Evolutionary conservation across 225 moss, liverwort and hornwort genomes (phyloP).

Genomic region (Antitrichia curtipendula): DNA sequence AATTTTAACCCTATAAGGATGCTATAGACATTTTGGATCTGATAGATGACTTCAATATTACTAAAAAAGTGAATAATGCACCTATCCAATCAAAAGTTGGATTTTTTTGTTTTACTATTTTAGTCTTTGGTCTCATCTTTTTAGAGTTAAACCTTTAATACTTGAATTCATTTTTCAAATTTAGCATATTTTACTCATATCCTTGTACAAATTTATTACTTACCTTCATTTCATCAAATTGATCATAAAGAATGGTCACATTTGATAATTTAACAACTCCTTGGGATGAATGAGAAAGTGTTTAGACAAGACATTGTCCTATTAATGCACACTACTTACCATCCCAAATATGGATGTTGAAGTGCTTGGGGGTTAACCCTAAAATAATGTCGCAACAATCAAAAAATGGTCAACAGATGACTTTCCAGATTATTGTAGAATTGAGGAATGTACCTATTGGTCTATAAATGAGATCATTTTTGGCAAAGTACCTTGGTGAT

Average conservation of each 20-base stretch:
- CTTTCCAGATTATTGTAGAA: neutral
- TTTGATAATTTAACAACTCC: neutral
- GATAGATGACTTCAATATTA: neutral
- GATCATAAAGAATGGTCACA: neutral
- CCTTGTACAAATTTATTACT: neutral
- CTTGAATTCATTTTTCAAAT: neutral
- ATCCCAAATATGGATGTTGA: neutral
- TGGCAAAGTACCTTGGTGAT: neutral
- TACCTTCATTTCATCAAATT: neutral
- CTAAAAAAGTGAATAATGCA: neutral
- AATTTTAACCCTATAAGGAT: neutral
- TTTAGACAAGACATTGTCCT: neutral
- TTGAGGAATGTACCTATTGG: neutral
- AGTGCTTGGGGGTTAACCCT: rapidly evolving
- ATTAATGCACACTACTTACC: neutral
- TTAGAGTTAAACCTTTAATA: neutral
- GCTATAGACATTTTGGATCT: neutral
- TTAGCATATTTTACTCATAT: neutral
- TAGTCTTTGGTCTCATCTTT: neutral
- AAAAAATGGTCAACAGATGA: neutral
- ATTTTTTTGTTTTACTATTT: neutral
- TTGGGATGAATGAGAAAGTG: neutral
- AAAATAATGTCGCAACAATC: rapidly evolving
- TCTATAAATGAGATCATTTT: neutral
- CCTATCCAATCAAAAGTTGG: neutral